Conservation (phyloP, 78 protist genomes). For the Pigoraptor vietnamica region DNA sequence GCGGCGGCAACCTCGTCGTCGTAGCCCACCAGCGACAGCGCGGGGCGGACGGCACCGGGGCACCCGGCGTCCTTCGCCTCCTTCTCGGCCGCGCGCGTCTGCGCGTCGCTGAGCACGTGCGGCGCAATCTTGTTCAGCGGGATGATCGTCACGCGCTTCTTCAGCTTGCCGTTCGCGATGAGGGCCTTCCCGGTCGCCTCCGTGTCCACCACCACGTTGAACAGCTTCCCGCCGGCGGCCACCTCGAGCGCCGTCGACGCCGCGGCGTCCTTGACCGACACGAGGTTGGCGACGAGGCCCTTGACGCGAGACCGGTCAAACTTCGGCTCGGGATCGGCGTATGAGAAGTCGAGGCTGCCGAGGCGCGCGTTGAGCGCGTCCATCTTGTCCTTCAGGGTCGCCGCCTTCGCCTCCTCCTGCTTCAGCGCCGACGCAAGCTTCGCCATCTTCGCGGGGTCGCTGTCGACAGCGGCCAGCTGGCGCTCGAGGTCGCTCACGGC, state of each 20-base stretch:
- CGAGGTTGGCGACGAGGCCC: constrained; percentile 83
- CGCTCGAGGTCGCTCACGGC: neutral
- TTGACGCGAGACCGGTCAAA: constrained; percentile 57
- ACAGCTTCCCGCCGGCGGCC: constrained; percentile 86
- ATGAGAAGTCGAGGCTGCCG: constrained; percentile 44
- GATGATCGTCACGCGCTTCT: constrained; percentile 84
- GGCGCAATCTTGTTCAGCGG: constrained; percentile 89
- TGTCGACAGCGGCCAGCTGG: neutral
- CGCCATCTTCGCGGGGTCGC: neutral
- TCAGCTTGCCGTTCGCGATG: constrained; percentile 70
- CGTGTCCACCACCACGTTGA: constrained; percentile 86
- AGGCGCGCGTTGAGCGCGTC: neutral
- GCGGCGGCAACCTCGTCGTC: constrained; percentile 70
- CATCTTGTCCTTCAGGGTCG: neutral
- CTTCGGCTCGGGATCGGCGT: constrained; percentile 54
- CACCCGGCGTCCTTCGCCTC: constrained; percentile 8
- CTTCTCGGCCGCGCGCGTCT: neutral
- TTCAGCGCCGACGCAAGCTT: neutral
- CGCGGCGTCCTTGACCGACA: constrained; percentile 41
- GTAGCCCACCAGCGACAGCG: constrained; percentile 70
- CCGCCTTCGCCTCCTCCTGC: neutral
- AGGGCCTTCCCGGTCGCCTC: constrained; percentile 76
- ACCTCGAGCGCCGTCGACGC: constrained; percentile 78
- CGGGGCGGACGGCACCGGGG: no score
- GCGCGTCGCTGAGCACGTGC: neutral